These are phyloP conservation scores for Cardamine resedifolia DNA, from an alignment of 345 rosid genomes.

Conservation along the genomic window DNA sequence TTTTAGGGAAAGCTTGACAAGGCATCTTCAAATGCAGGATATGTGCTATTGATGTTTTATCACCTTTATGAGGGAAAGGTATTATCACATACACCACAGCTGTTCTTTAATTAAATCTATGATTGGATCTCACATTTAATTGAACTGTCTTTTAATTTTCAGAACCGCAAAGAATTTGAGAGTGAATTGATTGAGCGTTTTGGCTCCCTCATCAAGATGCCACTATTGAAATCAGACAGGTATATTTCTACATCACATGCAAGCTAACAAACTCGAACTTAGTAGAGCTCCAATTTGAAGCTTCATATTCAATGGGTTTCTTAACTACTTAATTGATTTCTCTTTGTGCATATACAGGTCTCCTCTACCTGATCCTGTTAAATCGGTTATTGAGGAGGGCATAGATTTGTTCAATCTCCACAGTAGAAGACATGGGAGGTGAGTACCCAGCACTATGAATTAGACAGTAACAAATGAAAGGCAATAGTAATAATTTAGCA, in stretches of 20 bases:
- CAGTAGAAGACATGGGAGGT: slow-evolving; percentile 76
- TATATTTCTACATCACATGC: slow-evolving; percentile 26
- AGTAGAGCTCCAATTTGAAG: not conserved
- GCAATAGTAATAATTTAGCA: not conserved
- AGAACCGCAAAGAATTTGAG: slow-evolving; percentile 86
- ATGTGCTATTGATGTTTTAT: slow-evolving; percentile 92
- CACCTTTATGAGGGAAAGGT: slow-evolving; percentile 98
- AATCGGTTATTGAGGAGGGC: slow-evolving; percentile 77
- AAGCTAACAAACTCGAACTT: slow-evolving; percentile 4
- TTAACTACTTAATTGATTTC: slow-evolving; percentile 7
- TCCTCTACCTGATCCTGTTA: slow-evolving; percentile 72
- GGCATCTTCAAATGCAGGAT: slow-evolving; percentile 79
- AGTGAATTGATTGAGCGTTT: slow-evolving; percentile 85
- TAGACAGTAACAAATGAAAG: not conserved
- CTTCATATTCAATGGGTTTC: slow-evolving; percentile 1
- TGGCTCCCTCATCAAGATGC: slow-evolving; percentile 87
- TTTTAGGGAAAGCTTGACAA: slow-evolving; percentile 95
- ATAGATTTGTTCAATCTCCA: slow-evolving; percentile 76
- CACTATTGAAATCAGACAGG: slow-evolving; percentile 81
- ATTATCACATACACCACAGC: slow-evolving; percentile 25
- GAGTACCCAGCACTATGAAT: slow-evolving; percentile 20
- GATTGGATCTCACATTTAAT: slow-evolving; percentile 1
- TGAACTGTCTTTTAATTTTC: slow-evolving; percentile 21
- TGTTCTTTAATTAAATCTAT: slow-evolving; percentile 4
- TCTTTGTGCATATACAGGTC: slow-evolving; percentile 49